Evolutionary conservation across 345 rosid species (phyloP), one percentile per base, ranked within the genome.

Genomic region (Moricandia moricandioides): DNA sequence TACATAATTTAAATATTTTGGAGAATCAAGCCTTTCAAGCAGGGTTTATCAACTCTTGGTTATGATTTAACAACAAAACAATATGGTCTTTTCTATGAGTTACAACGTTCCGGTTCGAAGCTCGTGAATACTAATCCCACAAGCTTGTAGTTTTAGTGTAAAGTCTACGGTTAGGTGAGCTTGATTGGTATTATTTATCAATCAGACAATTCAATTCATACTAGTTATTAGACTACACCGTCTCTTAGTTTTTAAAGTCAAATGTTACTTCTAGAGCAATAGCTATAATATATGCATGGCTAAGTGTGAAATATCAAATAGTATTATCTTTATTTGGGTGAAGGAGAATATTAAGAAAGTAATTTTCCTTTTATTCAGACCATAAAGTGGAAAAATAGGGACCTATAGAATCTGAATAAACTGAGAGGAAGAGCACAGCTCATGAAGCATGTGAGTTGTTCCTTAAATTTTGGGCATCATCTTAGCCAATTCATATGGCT

Each of bases 401-500:
- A 65, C 64, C 13, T 11, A 37, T 54, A 17, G 65, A 69, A 69
- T 75, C 62, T 68, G 62, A 51, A 75, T 67, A 60, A 75, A 24
- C 56, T 59, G 47, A 52, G 37, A 64, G 65, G 49, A 77, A 78
- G 60, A 77, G 71, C 70, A 70, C 81, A 78, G 63, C 64, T 78
- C 81, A 71, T 30, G 45, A 78, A 59, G 47, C 77, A 71, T 60
- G 77, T 78, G 77, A 77, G 61, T 13, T 59, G 77, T 71, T 78
- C 81, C 77, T 18, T 78, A 62, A 78, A 71, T 71, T 71, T 3
- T 78, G 80, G 76, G 62, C 71, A 70, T 64, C 67, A 65, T 35
- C 29, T 47, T 34, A 65, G 72, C 76, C 34, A 47, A 65, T 49
- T 58, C 72, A 65, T 78, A 59, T 49, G 77, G 27, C 69, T 71